Conservation (phyloP, 225 moss, liverwort and hornwort genomes). For the Ulota crispa region DNA sequence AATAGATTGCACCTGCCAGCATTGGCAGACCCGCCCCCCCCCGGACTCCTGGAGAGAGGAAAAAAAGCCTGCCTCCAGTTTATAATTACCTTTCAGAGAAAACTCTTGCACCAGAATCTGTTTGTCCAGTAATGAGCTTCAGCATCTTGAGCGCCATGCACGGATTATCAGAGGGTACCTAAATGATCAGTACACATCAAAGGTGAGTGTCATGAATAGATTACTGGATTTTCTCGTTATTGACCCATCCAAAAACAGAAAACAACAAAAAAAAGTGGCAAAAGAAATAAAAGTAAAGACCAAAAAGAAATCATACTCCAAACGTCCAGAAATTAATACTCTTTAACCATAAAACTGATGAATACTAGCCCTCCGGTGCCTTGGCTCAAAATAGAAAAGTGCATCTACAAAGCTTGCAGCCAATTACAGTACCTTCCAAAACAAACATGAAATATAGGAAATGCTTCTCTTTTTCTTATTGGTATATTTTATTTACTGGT, state of each 20-base stretch:
- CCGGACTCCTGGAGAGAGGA: neutral
- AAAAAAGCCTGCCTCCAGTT: neutral
- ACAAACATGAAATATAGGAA: neutral
- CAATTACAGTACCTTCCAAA: neutral
- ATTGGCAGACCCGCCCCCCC: too few species aligned
- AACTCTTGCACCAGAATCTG: conserved; percentile 24
- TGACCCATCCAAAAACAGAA: neutral
- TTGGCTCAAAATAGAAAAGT: neutral
- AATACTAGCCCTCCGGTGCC: neutral
- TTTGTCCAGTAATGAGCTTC: conserved; percentile 49
- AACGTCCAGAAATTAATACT: neutral
- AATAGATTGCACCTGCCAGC: neutral
- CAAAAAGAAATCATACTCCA: neutral
- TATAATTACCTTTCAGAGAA: conserved; percentile 15
- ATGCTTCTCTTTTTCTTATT: neutral
- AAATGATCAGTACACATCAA: conserved; percentile 1
- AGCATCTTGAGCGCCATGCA: conserved; percentile 80
- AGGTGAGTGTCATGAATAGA: neutral
- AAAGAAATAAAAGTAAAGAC: too few species aligned
- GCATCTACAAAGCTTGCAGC: neutral
- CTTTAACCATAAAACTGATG: neutral
- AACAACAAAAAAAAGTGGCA: too few species aligned
- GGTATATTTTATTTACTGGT: too few species aligned
- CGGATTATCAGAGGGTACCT: conserved; percentile 82
- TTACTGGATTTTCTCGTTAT: neutral